phyloP scores from a whole-genome alignment of 129 eudicot species.

The Sambucus nigra region DNA sequence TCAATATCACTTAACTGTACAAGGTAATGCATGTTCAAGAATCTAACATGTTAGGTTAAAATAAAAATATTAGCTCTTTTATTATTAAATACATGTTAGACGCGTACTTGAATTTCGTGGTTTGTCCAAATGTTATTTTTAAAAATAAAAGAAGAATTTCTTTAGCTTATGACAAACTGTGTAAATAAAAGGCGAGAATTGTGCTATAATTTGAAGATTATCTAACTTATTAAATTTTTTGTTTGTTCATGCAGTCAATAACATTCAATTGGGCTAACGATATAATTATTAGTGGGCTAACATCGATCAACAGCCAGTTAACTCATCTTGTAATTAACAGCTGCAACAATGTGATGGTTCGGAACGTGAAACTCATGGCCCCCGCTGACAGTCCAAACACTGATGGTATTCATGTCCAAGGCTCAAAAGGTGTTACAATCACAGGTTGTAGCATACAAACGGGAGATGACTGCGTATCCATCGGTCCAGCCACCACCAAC shows the following conservation, averaged over 20 bases:
- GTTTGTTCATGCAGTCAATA: slow-evolving; percentile 34
- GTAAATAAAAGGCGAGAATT: no score
- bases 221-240: no score
- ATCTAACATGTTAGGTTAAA: no score
- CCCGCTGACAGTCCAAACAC: slow-evolving; percentile 66
- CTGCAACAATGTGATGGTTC: slow-evolving; percentile 39
- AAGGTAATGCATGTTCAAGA: no score
- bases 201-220: no score
- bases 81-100: no score
- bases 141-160: no score
- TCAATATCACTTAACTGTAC: no score
- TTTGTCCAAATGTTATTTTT: no score
- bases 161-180: no score
- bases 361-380: slow-evolving; percentile 35
- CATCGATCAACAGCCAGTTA: slow-evolving; percentile 51
- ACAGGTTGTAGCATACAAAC: slow-evolving; percentile 27
- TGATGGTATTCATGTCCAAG: slow-evolving; percentile 56
- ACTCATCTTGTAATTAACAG: slow-evolving; percentile 49
- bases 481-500: slow-evolving; percentile 60
- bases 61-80: no score
- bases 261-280: slow-evolving; percentile 57
- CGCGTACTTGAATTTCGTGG: no score
- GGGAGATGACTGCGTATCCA: slow-evolving; percentile 73
- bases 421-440: slow-evolving; percentile 54
- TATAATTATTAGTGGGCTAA: slow-evolving; percentile 41